Evolutionary conservation across 1,284 basidiomycete genomes (phyloP), one percentile per base, ranked within the genome.

Genomic region (Austroboletus sp.): DNA sequence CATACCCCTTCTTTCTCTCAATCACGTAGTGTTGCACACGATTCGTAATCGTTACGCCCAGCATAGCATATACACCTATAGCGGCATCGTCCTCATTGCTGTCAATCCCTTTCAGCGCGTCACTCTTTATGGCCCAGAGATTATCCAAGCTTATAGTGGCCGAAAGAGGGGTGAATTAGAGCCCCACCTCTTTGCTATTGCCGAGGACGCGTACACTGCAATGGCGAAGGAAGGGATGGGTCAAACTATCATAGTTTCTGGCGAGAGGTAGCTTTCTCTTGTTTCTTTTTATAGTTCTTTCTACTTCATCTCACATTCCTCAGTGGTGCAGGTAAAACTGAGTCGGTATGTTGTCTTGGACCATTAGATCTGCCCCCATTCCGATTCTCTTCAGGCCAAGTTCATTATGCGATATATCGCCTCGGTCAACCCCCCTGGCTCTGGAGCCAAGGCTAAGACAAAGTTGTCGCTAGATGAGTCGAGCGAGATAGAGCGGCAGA

Each of bases 381-480:
- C 43, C 45, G 43, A 49, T 16, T 17, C 45, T 44, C 49, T 32
- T 40, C 56, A 89, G 86, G 91, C 96, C 44, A 99, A 99, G 73
- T 96, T 94, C 72, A 98, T 98, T 66, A 94, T 99, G 83, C 84
- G 96, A 50, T 99, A 98, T 70, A 87, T 99, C 61, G 96, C 96
- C 11, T 98, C 95, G 0, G 92, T 98, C 40, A 94, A 98, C 56
- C 92, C 94, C 44, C 81, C 91, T 56, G 68, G 80, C 67, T 60
- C 75, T 53, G 73, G 70, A 60, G 66, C 73, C 43, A 84, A 85
- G 69, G 68, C 75, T 13, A 83, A 73, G 66, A 78, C 78, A 13
- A 89, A 89, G 58, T 70, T 77, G 36, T 82, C 82, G 7, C 62
- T 86, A 43, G 84, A 89, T 57, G 86, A 89, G 54, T 86, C 86